Evolutionary conservation across 73 alveolate genomes (phyloP), one percentile per base, ranked within the genome.

Genomic region (Effrenium voratum): DNA sequence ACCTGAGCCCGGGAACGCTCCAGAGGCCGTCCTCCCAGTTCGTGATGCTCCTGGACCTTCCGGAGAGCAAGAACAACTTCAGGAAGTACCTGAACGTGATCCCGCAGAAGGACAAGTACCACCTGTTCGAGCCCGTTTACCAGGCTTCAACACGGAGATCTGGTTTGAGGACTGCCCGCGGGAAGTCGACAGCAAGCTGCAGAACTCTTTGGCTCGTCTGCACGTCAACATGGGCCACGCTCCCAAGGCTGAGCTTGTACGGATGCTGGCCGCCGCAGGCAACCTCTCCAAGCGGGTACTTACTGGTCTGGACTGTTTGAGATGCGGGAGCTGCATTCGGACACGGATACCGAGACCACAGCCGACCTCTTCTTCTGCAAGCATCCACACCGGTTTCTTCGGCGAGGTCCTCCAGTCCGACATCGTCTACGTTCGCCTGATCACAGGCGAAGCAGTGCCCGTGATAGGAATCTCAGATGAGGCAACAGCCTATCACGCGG

Each of bases 381-480:
- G 50, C 2, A 32, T 16, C 1, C 13, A 22, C 36, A 36, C 92
- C 41, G 36, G 49, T 1, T 28, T 1, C 19, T 81, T 81, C 47
- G 92, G 94, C 0, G 94, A 85, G 1, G n/a, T n/a, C 19, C 34
- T 85, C 6, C 94, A 85, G 49, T 40, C 94, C 13, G 94, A 59
- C 66, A 32, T 85, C 24, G n/a, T 85, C 50, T 59, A 85, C 83
- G 36, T 59, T 34, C 38, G 94, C 38, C 32, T 59, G 13, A 24
- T 85, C 3, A 12, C 40, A 2, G 80, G 80, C 15, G 30, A 55
- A 3, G 50, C 46, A 12, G 41, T 38, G 13, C 63, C 82, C 0
- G 82, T 85, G 0, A 34, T 85, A 0, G 94, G 94, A 8, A 59
- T 85, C n/a, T 12, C 41, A 16, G 22, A 50, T 40, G 45, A 32